Evolutionary conservation across 164 flowering plant genomes (phyloP).

Genomic region (Magnolia officinalis): DNA sequence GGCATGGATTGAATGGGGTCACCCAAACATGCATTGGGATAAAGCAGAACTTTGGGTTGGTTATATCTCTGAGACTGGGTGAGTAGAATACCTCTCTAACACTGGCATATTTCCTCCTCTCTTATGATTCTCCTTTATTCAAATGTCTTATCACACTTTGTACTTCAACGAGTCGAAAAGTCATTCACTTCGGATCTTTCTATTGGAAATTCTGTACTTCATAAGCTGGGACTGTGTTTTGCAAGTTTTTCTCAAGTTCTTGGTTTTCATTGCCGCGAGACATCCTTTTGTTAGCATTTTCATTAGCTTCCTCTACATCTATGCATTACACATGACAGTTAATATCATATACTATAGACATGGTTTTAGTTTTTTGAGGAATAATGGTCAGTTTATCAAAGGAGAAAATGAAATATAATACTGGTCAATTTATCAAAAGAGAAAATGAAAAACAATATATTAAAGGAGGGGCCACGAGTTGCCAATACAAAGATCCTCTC

Average conservation of each 20-base stretch:
- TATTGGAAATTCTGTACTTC: neutral
- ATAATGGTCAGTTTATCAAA: neutral
- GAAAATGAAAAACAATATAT: too few relatives aligned
- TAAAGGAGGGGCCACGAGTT: too few relatives aligned
- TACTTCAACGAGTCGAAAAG: neutral
- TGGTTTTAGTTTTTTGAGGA: neutral
- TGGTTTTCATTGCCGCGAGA: neutral
- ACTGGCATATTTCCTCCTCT: neutral
- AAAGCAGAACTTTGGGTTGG: constrained; percentile 95
- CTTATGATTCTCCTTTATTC: neutral
- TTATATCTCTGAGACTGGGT: constrained; percentile 79
- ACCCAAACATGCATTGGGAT: constrained; percentile 99
- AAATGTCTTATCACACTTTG: neutral
- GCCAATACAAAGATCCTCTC: neutral
- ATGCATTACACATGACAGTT: neutral
- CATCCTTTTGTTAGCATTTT: neutral
- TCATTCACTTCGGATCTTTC: neutral
- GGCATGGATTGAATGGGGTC: constrained; percentile 95
- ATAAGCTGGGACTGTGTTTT: neutral
- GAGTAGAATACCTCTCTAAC: constrained; percentile 15
- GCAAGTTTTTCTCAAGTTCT: neutral
- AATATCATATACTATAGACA: neutral
- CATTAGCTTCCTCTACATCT: neutral
- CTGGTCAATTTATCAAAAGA: too few relatives aligned
- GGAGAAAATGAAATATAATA: too few relatives aligned